Percentiles rank a stretch among this genome's conserved stretches.
Conservation (phyloP, 1,284 basidiomycete genomes). For the Ceratobasidium sp. region DNA sequence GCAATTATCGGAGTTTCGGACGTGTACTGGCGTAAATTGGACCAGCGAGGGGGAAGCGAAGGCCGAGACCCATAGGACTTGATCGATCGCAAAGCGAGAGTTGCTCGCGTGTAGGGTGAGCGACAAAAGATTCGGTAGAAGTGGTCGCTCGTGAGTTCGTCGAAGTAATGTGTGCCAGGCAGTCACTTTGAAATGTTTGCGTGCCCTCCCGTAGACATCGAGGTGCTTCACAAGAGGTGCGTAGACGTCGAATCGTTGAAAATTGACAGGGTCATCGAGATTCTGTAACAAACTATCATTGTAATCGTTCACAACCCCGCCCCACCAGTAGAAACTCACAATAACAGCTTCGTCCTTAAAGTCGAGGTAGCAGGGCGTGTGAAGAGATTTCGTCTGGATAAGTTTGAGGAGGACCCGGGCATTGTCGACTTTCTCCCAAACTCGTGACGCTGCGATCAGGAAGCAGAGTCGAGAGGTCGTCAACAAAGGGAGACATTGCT, state of each 20-base stretch:
- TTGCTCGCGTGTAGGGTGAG: neutral
- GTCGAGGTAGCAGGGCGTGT: neutral
- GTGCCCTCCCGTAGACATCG: neutral
- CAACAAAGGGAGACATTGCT: neutral
- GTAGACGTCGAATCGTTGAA: slow-evolving; percentile 7
- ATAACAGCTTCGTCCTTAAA: neutral
- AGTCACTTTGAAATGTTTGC: neutral
- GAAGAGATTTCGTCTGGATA: neutral
- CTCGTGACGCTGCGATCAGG: neutral
- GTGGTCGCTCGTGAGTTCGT: neutral
- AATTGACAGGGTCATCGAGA: neutral
- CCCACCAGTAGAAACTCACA: neutral
- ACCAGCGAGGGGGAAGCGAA: neutral
- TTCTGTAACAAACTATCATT: neutral
- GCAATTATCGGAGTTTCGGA: neutral
- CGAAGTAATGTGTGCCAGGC: neutral
- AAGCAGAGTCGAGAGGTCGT: neutral
- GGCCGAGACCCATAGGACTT: neutral
- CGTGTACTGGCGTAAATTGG: neutral
- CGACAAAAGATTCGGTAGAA: slow-evolving; percentile 3
- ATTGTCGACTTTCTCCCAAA: neutral
- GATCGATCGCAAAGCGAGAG: neutral
- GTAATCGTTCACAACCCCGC: neutral
- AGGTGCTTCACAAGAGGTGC: slow-evolving; percentile 1
- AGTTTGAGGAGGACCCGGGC: neutral